Evolutionary conservation across 805 yeast genomes (phyloP).

Genomic region (Starmerella potacharoeniae): DNA sequence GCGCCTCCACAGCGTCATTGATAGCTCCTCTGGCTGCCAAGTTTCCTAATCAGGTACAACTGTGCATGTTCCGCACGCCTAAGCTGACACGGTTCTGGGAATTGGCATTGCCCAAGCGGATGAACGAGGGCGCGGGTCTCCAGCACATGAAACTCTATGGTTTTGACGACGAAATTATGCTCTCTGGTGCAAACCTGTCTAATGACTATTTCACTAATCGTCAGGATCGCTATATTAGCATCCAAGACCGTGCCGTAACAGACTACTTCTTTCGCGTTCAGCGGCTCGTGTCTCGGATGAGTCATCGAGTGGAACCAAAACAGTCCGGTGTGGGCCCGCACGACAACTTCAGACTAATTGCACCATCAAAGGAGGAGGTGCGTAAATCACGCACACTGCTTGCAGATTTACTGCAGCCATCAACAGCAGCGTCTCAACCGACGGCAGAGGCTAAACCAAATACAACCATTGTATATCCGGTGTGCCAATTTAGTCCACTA

Average conservation of each 20-base stretch:
- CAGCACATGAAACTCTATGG: conserved; percentile 98
- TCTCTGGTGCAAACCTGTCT: conserved; percentile 87
- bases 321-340: neutral
- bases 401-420: neutral
- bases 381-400: neutral
- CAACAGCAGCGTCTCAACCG: neutral
- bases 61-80: conserved; percentile 85
- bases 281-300: conserved; percentile 50
- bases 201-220: conserved; percentile 87
- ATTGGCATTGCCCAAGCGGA: conserved; percentile 59
- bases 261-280: conserved; percentile 70
- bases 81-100: conserved; percentile 58
- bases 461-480: conserved; percentile 52
- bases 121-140: conserved; percentile 83
- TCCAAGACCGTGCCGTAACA: conserved; percentile 46
- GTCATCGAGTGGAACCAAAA: conserved; percentile 44
- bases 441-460: neutral
- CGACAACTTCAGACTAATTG: neutral
- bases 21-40: conserved; percentile 54
- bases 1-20: conserved; percentile 62
- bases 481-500: conserved; percentile 83
- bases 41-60: conserved; percentile 54
- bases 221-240: conserved; percentile 81
- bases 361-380: neutral
- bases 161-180: conserved; percentile 75